Base-by-base conservation (phyloP, 345 rosid species). In the Pugionium dolabratum region DNA sequence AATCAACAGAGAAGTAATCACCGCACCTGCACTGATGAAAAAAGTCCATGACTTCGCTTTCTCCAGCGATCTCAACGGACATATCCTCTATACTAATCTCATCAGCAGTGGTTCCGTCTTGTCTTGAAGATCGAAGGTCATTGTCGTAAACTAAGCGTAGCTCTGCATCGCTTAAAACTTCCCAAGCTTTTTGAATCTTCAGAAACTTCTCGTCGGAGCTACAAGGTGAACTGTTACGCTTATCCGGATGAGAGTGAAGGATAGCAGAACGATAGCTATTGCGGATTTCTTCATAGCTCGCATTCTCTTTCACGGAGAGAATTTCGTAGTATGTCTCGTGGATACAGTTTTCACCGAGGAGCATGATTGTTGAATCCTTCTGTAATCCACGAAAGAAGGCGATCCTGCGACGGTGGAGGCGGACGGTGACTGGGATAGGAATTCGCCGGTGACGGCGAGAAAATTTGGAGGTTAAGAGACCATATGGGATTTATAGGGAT, bases 131-230 rank as follows among this genome's bases (percentile, higher is more conserved):
- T 32, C 53, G 76, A 37, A 93, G 81, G 66, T 86, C 82, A 5
- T 58, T 72, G 61, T 93, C 91, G 51, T 90, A 88, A 43, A 62
- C 67, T 7, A 79, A 77, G 1, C 92, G 84, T 1, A 76, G 81
- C 66, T 76, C 83, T 1, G 88, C 64, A 46, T 88, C 73, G 55
- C 92, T 71, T 8, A 88, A 82, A 48, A 85, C 68, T 79, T 83
- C 84, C 98, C 98, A 88, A 5, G 97, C 98, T 59, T 83, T 83
- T 59, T 88, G 90, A 9, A 83, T 75, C 71, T 78, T 80, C 41
- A 87, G 64, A 67, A 90, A 90, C 45, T 54, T 78, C 4, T 80
- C 80, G 33, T 61, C 82, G 1, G 77, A 68, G 39, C 72, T 74
- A 66, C 59, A 11, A 65, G n/a, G 70, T 35, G 72, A 26, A 5